A percentile compares a stretch with the other conserved stretches of the same genome.
phyloP scores from a whole-genome alignment of 2,329 filamentous ascomycete species.

The Colletotrichum godetiae region DNA sequence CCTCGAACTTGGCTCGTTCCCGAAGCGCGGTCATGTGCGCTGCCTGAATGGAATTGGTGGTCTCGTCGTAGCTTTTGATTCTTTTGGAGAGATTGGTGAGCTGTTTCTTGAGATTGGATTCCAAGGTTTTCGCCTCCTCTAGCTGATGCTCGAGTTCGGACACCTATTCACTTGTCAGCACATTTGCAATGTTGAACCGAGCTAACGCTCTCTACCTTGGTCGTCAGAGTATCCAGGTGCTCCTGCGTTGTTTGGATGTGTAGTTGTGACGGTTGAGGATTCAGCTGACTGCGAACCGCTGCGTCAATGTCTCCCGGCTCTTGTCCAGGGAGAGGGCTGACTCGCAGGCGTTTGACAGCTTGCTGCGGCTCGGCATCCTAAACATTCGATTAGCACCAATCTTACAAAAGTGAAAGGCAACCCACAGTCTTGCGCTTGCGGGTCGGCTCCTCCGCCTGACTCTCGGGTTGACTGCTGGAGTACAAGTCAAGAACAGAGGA shows the following conservation, averaged over 20 bases:
- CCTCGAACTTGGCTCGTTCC: slow-evolving; percentile 61
- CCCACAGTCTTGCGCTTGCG: slow-evolving; percentile 33
- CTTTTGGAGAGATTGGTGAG: slow-evolving; percentile 43
- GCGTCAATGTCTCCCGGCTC: slow-evolving; percentile 19
- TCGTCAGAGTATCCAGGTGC: slow-evolving; percentile 50
- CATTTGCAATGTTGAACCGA: background rate
- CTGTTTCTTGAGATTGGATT: slow-evolving; percentile 35
- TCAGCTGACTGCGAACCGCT: slow-evolving; percentile 16
- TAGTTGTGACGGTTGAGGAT: slow-evolving; percentile 21
- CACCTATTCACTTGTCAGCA: slow-evolving; percentile 43
- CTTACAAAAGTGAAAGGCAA: background rate
- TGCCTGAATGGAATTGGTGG: slow-evolving; percentile 56
- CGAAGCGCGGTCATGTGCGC: slow-evolving; percentile 61
- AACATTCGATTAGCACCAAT: background rate
- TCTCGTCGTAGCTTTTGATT: slow-evolving; percentile 57
- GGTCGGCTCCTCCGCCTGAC: slow-evolving; percentile 24
- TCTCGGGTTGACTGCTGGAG: slow-evolving; percentile 48
- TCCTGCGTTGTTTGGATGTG: slow-evolving; percentile 32
- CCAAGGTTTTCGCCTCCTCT: slow-evolving; percentile 41
- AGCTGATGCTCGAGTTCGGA: slow-evolving; percentile 49
- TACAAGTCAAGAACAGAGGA: slow-evolving; percentile 62
- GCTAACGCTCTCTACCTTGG: slow-evolving; percentile 45
- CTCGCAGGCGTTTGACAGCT: slow-evolving; percentile 20
- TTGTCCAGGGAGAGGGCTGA: slow-evolving; percentile 18
- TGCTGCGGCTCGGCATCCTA: slow-evolving; percentile 22